A percentile compares a stretch with the other conserved stretches of the same genome.
These are phyloP conservation scores for Fusarium annulatum DNA, from an alignment of 2,329 filamentous ascomycete species.

Conservation along the genomic window DNA sequence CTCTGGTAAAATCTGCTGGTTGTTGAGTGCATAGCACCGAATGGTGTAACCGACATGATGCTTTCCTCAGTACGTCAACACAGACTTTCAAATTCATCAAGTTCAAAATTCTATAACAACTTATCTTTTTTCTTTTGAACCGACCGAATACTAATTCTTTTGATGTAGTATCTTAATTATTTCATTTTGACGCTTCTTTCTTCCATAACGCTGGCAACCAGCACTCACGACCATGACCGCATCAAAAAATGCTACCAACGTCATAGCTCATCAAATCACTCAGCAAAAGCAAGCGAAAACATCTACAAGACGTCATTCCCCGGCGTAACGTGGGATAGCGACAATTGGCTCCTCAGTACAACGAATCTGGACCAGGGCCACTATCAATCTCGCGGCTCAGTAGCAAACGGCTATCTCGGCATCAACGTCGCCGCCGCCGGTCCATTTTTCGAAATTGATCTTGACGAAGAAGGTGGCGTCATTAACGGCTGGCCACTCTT, in stretches of 20 bases:
- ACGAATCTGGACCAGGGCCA: background rate
- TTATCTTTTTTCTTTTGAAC: too few relatives aligned
- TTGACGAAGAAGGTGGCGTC: background rate
- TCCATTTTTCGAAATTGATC: background rate
- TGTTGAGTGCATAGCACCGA: accelerated
- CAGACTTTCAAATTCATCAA: background rate
- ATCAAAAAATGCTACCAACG: background rate
- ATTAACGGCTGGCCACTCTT: slow-evolving; percentile 14
- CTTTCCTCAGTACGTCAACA: background rate
- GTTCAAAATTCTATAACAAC: background rate
- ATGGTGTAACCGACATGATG: accelerated
- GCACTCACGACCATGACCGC: background rate
- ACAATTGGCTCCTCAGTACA: slow-evolving; percentile 2
- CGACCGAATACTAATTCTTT: background rate
- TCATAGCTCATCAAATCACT: background rate
- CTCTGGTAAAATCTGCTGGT: accelerated
- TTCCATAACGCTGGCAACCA: background rate
- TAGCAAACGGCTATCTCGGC: slow-evolving; percentile 10
- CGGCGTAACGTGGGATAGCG: background rate
- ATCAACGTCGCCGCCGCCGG: slow-evolving; percentile 1
- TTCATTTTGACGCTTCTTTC: background rate
- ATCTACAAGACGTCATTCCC: background rate
- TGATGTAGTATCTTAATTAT: background rate
- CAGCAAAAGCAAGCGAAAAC: background rate
- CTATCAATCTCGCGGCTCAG: background rate